A percentile compares a stretch with the other conserved stretches of the same genome.
Evolutionary conservation across 148 eudicot genomes (phyloP).

Genomic region (Fagopyrum tataricum): DNA sequence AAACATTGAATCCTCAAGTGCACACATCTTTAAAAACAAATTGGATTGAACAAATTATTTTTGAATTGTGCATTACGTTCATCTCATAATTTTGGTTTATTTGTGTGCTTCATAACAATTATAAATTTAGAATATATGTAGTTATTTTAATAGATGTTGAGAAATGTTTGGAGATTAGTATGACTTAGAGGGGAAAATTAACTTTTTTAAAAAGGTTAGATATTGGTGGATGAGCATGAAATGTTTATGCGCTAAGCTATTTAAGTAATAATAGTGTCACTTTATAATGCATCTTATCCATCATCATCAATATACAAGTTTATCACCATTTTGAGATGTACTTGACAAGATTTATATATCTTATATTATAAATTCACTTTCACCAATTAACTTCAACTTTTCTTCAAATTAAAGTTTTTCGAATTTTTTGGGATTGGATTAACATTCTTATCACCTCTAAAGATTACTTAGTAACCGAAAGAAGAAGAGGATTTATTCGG

Average conservation of each 20-base stretch:
- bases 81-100: no score
- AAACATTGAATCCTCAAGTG: no score
- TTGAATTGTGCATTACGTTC: no score
- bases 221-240: not conserved
- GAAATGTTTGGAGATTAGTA: not conserved
- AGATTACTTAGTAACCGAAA: not conserved
- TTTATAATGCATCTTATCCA: not conserved
- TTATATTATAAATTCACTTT: not conserved
- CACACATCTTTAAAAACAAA: no score
- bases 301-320: not conserved
- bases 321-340: not conserved
- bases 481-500: conserved; percentile 2
- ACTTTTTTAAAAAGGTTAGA: not conserved
- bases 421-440: not conserved
- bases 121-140: no score
- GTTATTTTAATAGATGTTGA: no score
- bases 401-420: not conserved
- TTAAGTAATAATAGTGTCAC: not conserved
- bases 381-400: not conserved
- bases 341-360: not conserved
- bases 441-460: not conserved
- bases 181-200: not conserved
- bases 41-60: no score
- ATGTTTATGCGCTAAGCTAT: not conserved
- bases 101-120: no score